A percentile compares a stretch with the other conserved stretches of the same genome.
Evolutionary conservation across 306 rosid species (phyloP).

Genomic region (Cicer bijugum): DNA sequence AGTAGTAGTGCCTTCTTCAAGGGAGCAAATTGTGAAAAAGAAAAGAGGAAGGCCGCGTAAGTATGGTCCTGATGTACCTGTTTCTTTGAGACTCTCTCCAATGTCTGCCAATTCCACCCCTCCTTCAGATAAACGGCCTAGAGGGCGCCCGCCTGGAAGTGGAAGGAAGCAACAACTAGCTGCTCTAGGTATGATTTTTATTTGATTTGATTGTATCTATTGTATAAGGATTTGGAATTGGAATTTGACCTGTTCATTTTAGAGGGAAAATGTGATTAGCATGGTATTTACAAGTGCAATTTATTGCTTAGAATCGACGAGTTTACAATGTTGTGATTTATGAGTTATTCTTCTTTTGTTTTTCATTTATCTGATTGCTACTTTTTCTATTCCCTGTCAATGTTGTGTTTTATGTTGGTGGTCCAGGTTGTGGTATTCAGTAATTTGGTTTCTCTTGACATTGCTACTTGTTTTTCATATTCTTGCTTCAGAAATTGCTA

Average conservation of each 20-base stretch:
- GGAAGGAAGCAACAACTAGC: conserved; percentile 94
- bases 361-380: not conserved
- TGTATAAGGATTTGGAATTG: not conserved
- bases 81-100: conserved; percentile 78
- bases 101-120: conserved; percentile 64
- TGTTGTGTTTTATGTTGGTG: conserved; percentile 25
- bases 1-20: conserved; percentile 49
- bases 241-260: conserved; percentile 16
- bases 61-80: conserved; percentile 78
- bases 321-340: too few species aligned
- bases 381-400: not conserved
- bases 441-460: conserved; percentile 21
- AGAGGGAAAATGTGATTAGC: not conserved
- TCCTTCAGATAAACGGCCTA: conserved; percentile 54
- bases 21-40: conserved; percentile 76
- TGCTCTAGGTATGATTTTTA: conserved; percentile 60
- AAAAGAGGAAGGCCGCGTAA: conserved; percentile 97
- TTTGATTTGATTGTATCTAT: not conserved
- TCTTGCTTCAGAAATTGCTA: too few species aligned
- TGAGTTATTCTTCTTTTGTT: not conserved
- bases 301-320: too few species aligned
- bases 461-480: conserved; percentile 12
- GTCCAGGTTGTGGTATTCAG: conserved; percentile 31
- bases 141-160: conserved; percentile 88
- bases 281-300: not conserved